Conservation (phyloP, 1,284 basidiomycete species). For the Ganoderma sinense region DNA sequence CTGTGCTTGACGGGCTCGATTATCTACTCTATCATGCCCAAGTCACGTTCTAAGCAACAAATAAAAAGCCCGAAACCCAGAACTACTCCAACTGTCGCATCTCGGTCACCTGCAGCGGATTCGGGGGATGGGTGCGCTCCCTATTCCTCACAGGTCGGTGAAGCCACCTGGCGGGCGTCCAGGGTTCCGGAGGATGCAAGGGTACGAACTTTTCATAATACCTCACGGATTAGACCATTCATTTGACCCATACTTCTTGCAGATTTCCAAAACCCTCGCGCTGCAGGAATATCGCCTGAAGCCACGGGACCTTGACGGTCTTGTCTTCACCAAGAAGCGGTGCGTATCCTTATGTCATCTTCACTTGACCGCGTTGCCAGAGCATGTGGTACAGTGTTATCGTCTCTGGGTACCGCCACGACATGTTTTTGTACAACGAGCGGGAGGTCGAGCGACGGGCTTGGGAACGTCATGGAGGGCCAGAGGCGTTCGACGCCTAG, state of each 20-base stretch:
- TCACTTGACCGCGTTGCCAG: neutral
- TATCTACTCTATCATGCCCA: neutral
- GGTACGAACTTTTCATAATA: neutral
- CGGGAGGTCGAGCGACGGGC: neutral
- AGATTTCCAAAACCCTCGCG: neutral
- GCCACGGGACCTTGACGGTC: neutral
- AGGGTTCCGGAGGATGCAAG: neutral
- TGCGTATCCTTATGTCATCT: neutral
- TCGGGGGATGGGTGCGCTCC: neutral
- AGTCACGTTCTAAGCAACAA: neutral
- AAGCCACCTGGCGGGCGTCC: neutral
- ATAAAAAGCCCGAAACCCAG: neutral
- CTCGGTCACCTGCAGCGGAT: neutral
- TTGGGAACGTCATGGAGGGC: neutral
- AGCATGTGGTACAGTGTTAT: neutral
- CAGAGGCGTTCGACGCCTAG: neutral
- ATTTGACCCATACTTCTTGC: neutral
- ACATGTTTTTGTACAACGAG: neutral
- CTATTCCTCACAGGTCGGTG: neutral
- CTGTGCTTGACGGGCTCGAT: neutral
- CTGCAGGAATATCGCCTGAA: neutral
- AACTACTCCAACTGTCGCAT: neutral
- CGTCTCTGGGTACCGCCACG: neutral
- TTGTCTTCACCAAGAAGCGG: neutral
- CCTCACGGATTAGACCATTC: neutral